Conservation (phyloP, 1,139 yeast species). For the Arxiozyma telluris region DNA sequence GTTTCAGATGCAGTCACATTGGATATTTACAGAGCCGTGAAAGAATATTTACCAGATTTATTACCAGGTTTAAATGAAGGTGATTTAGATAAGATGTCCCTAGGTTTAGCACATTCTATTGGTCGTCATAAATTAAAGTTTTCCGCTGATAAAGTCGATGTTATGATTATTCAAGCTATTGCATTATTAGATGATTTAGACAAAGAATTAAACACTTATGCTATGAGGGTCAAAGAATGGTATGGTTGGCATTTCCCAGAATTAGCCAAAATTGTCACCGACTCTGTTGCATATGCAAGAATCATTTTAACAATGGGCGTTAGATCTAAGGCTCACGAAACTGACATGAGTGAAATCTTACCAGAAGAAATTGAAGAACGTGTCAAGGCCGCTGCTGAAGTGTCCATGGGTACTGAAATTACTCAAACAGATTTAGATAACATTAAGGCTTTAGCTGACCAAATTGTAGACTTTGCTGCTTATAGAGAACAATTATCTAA, state of each 20-base stretch:
- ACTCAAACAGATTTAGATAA: constrained; percentile 80
- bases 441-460: constrained; percentile 83
- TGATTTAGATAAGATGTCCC: constrained; percentile 85
- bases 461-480: constrained; percentile 88
- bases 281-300: constrained; percentile 90
- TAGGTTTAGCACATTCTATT: constrained; percentile 94
- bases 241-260: constrained; percentile 99
- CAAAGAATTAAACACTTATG: constrained; percentile 93
- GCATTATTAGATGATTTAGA: constrained; percentile 94
- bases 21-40: constrained; percentile 90
- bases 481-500: constrained; percentile 89
- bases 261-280: constrained; percentile 92
- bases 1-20: constrained; percentile 91
- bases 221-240: constrained; percentile 99
- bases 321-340: constrained; percentile 81
- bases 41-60: constrained; percentile 86
- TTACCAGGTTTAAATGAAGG: constrained; percentile 86
- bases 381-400: constrained; percentile 88
- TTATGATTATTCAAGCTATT: constrained; percentile 98
- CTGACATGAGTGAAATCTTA: constrained; percentile 81
- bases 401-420: constrained; percentile 97
- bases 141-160: constrained; percentile 95
- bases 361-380: constrained; percentile 88
- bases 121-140: constrained; percentile 97
- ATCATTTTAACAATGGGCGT: constrained; percentile 90